Conservation (phyloP, 1,284 basidiomycete species). For the Leccinum cinnamomeum region DNA sequence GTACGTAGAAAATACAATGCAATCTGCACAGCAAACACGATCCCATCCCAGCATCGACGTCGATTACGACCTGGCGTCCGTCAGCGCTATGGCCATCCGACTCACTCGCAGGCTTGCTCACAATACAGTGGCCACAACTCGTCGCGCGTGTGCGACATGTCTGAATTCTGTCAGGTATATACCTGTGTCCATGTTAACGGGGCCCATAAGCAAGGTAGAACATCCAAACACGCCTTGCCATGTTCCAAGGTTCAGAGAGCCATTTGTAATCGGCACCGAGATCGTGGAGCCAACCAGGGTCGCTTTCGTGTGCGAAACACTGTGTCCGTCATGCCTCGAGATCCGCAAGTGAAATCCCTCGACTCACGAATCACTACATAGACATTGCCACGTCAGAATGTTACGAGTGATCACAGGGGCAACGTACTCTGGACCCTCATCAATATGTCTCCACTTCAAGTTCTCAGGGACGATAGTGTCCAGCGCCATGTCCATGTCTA, state of each 20-base stretch:
- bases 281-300: slow-evolving; percentile 81
- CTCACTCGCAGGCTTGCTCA: slow-evolving; percentile 36
- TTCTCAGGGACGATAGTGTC: slow-evolving; percentile 87
- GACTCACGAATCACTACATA: slow-evolving; percentile 67
- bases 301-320: slow-evolving; percentile 90
- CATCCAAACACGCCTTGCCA: slow-evolving; percentile 71
- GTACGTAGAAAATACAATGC: slow-evolving; percentile 14
- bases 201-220: neutral
- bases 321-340: neutral
- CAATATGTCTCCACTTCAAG: slow-evolving; percentile 85
- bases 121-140: slow-evolving; percentile 82
- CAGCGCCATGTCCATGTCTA: slow-evolving; percentile 84
- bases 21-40: neutral
- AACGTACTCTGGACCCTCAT: slow-evolving; percentile 83
- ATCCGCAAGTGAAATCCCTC: neutral
- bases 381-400: slow-evolving; percentile 11
- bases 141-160: slow-evolving; percentile 61
- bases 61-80: slow-evolving; percentile 13
- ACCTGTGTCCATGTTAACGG: slow-evolving; percentile 42
- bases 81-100: slow-evolving; percentile 1
- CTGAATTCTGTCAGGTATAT: slow-evolving; percentile 86
- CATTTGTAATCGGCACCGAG: slow-evolving; percentile 84
- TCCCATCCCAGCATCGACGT: neutral
- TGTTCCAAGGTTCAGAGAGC: slow-evolving; percentile 80
- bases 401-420: slow-evolving; percentile 25